phyloP scores from a whole-genome alignment of 192 early-diverging fungal genomes.

The Umbelopsis ramanniana region DNA sequence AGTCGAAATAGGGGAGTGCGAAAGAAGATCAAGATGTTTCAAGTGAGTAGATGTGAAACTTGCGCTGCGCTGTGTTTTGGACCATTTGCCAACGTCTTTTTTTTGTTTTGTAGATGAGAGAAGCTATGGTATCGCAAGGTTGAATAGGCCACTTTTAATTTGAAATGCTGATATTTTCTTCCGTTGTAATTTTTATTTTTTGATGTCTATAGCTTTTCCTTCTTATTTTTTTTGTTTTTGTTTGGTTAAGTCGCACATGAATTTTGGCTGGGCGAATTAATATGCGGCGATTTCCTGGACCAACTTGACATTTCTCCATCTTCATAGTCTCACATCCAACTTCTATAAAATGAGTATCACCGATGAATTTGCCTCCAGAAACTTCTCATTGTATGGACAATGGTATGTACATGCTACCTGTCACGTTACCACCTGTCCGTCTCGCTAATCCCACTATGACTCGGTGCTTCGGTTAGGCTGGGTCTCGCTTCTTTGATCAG shows the following conservation, averaged over 20 bases:
- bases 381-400: conserved; percentile 55
- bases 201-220: too few species aligned
- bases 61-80: too few species aligned
- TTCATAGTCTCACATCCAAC: background rate
- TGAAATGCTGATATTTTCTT: background rate
- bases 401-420: conserved; percentile 34
- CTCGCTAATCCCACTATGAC: background rate
- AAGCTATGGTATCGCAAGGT: background rate
- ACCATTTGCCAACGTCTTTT: too few species aligned
- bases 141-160: background rate
- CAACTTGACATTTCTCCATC: background rate
- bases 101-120: conserved; percentile 8
- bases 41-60: background rate
- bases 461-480: conserved; percentile 28
- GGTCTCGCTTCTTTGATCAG: conserved; percentile 48
- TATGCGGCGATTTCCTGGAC: too few species aligned
- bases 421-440: background rate
- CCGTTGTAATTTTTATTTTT: background rate
- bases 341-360: conserved; percentile 41
- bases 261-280: too few species aligned
- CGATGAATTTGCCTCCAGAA: conserved; percentile 48
- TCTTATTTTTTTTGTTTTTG: too few species aligned
- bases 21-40: conserved; percentile 16
- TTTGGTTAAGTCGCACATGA: too few species aligned
- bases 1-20: conserved; percentile 11